Evolutionary conservation across 2,329 filamentous ascomycete species (phyloP), one percentile per base, ranked within the genome.

Genomic region (Sclerotinia borealis): DNA sequence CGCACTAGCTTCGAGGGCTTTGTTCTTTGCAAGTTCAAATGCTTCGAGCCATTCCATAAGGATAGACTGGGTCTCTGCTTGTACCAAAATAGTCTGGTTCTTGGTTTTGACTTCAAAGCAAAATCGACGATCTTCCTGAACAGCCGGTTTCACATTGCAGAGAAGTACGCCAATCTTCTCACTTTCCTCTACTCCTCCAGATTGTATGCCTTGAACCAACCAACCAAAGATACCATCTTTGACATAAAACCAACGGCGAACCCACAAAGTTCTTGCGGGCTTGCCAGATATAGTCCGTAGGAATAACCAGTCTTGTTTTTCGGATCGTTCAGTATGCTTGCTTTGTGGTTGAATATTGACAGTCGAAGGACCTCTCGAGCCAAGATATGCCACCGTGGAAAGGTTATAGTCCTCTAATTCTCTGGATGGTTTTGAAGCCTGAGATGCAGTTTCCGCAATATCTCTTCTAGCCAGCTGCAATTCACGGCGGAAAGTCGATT

Each of bases 101-200:
- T 97, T 99, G 2, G 95, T 99, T 80, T 98, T 99, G 72, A 99
- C 90, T 76, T 99, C 95, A 72, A 99, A 97, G 75, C 95, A 98
- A 76, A 98, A 99, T 19, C 95, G 85, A 45, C 95, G 86, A 72
- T 99, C 95, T 76, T 99, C 95, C 69, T 91, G 88, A 59, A 96
- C 89, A 0, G 93, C 92, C 22, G 93, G 92, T 71, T 93, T 91
- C 55, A 95, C 90, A 72, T 91, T 96, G 78, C 95, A 99, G 45
- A 99, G 85, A 59, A 99, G 78, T 3, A 99, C 93, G 47, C 95
- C 95, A 65, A 96, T 96, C 77, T 96, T 92, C 72, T 99, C 95
- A 52, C 92, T 96, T 75, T 98, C 93, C 69, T 98, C 86, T 27
- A 99, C 95, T 39, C 92, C 93, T 50, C 87, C 87, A 50, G 86